Conservation (phyloP, 2,329 filamentous ascomycete genomes). For the Diaporthe sp. region DNA sequence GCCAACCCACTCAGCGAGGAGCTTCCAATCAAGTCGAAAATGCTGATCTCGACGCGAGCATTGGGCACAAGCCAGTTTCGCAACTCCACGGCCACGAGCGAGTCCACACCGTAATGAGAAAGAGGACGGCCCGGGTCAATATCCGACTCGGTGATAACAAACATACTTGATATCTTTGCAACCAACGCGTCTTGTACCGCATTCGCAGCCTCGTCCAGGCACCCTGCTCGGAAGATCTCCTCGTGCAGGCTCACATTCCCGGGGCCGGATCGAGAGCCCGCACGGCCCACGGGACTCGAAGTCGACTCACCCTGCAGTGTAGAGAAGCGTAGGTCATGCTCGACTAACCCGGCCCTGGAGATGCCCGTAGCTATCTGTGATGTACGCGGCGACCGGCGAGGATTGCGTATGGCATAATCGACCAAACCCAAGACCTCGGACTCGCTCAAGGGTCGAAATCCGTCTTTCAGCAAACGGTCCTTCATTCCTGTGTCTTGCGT, state of each 20-base stretch:
- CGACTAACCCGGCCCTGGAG: fast-evolving
- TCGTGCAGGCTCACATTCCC: neutral
- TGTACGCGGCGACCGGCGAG: neutral
- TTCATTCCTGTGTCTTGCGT: neutral
- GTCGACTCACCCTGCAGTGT: neutral
- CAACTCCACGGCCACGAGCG: slow-evolving; percentile 29
- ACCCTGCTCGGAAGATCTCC: neutral
- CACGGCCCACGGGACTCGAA: neutral
- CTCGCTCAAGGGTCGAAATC: neutral
- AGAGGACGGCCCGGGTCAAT: slow-evolving; percentile 7
- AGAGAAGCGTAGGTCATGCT: neutral
- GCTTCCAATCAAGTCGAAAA: neutral
- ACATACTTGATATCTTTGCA: neutral
- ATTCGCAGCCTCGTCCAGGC: neutral
- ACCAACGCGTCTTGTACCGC: neutral
- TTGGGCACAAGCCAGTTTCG: slow-evolving; percentile 25
- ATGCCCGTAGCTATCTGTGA: neutral
- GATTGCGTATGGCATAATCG: neutral
- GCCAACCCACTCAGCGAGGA: neutral
- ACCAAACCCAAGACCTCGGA: neutral
- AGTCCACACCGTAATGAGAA: slow-evolving; percentile 25
- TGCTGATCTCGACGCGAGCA: neutral
- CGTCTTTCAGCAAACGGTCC: neutral
- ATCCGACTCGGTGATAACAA: neutral
- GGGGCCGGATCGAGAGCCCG: neutral